Base-by-base conservation (phyloP, 192 early-diverging fungal species). In the Coemansia sp. region DNA sequence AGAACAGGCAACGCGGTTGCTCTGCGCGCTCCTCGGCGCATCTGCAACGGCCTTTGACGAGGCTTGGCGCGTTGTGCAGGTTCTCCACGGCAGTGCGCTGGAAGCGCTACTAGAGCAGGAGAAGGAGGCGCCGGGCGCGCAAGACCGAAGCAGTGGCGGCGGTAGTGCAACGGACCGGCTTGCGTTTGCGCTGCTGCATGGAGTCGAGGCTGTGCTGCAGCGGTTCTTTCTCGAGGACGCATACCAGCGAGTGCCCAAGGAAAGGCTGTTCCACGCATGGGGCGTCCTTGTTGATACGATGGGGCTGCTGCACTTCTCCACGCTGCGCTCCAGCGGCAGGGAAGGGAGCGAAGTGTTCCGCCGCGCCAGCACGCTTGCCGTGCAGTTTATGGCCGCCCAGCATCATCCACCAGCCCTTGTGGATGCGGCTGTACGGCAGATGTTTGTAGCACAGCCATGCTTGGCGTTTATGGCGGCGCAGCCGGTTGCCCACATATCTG, bases 381-480 rank as follows among this genome's bases (percentile, higher is more conserved):
- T 75, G 35, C 34, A 24, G 12, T 69, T 60, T 15, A 38, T 58
- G 7, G n/a, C 49, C 7, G 10, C 43, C 6, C 1, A 23, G 46
- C 30, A n/a, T n/a, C n/a, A n/a, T n/a, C n/a, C 49, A 2, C 4
- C 48, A 6, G 23, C 16, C 15, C 20, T 21, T 10, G 62, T 44
- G 0, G 70, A 77, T 35, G 23, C 52, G 5, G 43, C 43, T 12
- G 63, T 69, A 0, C 24, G 44, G 16, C 14, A 10, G 36, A 15
- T 75, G 66, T 81, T 81, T 60, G 33, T 21, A 0, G 0, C 0
- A 14, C 68, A 81, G 46, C 73, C 69, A 18, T 75, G 69, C 16
- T 39, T 81, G 23, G 23, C 38, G 12, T 72, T 60, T 12, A 26
- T 77, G 49, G 61, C 68, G 1, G 1, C 23, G n/a, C 20, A 1